Percentiles rank a stretch among this genome's conserved stretches.
Evolutionary conservation across 2,329 filamentous ascomycete genomes (phyloP).

Genomic region (Biscogniauxia mediterranea): DNA sequence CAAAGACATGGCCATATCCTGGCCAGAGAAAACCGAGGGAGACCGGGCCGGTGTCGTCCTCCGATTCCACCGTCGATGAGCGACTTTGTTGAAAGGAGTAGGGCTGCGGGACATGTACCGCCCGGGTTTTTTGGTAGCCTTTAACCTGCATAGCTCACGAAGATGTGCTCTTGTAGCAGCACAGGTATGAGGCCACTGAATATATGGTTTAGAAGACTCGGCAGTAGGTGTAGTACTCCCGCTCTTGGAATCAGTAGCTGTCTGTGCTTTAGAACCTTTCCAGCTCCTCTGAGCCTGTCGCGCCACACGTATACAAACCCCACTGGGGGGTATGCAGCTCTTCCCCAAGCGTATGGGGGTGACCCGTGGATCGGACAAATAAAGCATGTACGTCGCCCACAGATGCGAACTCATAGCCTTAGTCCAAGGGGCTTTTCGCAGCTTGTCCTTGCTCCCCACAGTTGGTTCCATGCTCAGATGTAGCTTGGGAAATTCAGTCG

Average conservation of each 20-base stretch:
- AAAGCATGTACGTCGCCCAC: conserved; percentile 64
- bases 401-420: conserved; percentile 64
- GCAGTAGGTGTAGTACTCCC: conserved; percentile 56
- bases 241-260: conserved; percentile 40
- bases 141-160: conserved; percentile 60
- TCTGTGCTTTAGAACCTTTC: conserved; percentile 55
- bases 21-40: conserved; percentile 53
- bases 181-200: conserved; percentile 63
- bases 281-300: conserved; percentile 64
- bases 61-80: conserved; percentile 49
- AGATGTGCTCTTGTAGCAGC: conserved; percentile 62
- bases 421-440: conserved; percentile 60
- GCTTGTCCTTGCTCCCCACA: conserved; percentile 25
- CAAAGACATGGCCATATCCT: conserved; percentile 63
- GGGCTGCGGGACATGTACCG: conserved; percentile 52
- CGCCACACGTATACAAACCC: conserved; percentile 64
- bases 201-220: conserved; percentile 46
- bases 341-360: conserved; percentile 65
- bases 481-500: conserved; percentile 30
- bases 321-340: conserved; percentile 62
- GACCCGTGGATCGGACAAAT: conserved; percentile 65
- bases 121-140: conserved; percentile 44
- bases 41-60: conserved; percentile 47
- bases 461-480: conserved; percentile 10
- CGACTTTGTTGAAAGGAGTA: conserved; percentile 53